phyloP scores from a whole-genome alignment of 2,329 filamentous ascomycete genomes.

The Xylariales sp. region DNA sequence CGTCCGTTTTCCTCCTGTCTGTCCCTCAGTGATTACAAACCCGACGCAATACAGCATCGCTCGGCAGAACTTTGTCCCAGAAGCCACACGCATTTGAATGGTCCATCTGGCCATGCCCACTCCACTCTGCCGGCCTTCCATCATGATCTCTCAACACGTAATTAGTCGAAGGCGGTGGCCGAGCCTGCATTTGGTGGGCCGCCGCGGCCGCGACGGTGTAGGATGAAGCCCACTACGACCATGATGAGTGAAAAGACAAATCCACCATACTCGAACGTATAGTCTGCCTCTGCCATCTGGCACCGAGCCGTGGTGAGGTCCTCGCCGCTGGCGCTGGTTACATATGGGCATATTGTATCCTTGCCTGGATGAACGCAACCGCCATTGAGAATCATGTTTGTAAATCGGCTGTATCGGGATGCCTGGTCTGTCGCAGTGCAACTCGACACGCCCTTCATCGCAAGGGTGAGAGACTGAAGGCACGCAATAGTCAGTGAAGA shows the following conservation, averaged over 20 bases:
- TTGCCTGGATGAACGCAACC: neutral
- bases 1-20: neutral
- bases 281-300: slow-evolving; percentile 5
- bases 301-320: slow-evolving; percentile 29
- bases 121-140: too few species aligned
- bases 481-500: slow-evolving; percentile 3
- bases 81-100: too few species aligned
- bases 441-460: slow-evolving; percentile 6
- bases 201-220: slow-evolving; percentile 20
- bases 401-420: neutral
- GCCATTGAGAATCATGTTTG: slow-evolving; percentile 28
- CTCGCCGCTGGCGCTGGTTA: neutral
- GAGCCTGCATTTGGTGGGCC: slow-evolving; percentile 4
- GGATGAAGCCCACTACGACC: slow-evolving; percentile 17
- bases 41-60: too few species aligned
- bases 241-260: slow-evolving; percentile 14
- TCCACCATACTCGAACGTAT: slow-evolving; percentile 21
- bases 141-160: neutral
- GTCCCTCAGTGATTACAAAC: neutral
- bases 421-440: slow-evolving; percentile 11
- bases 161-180: neutral
- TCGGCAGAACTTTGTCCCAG: too few species aligned
- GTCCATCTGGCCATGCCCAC: too few species aligned
- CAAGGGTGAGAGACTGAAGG: slow-evolving; percentile 12
- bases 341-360: neutral